These are phyloP conservation scores for Peniophora sp. DNA, from an alignment of 1,284 basidiomycete genomes.

Conservation along the genomic window DNA sequence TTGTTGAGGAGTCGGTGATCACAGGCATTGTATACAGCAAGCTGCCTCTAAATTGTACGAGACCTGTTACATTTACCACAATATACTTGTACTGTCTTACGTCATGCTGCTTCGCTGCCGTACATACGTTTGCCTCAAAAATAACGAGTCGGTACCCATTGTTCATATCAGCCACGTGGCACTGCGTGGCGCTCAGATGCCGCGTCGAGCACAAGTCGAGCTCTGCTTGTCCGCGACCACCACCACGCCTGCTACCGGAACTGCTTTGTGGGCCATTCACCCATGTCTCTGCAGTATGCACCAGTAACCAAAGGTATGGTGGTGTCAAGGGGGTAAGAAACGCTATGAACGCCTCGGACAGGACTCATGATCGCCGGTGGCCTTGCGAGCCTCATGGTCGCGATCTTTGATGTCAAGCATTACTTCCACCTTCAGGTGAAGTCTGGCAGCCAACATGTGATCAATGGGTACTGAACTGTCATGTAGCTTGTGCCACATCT, in stretches of 20 bases:
- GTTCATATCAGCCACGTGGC: no score
- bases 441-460: neutral
- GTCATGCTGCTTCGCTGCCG: no score
- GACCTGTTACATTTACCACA: no score
- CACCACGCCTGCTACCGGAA: neutral
- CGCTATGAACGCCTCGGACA: conserved; percentile 23
- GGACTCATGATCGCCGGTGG: conserved; percentile 72
- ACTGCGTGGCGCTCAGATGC: no score
- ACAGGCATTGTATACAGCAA: neutral
- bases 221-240: neutral
- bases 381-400: conserved; percentile 61
- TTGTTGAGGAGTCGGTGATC: neutral
- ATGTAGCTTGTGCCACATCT: conserved; percentile 60
- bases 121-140: no score
- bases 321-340: neutral
- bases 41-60: no score
- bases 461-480: no score
- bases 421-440: conserved; percentile 80
- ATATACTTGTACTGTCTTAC: no score
- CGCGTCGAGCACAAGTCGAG: neutral
- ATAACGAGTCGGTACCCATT: no score
- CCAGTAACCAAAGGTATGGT: conserved; percentile 66
- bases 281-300: conserved; percentile 75
- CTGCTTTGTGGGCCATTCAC: conserved; percentile 11
- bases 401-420: conserved; percentile 81